Evolutionary conservation across 139 green algal genomes (phyloP).

Genomic region (Medakamo hakoo): DNA sequence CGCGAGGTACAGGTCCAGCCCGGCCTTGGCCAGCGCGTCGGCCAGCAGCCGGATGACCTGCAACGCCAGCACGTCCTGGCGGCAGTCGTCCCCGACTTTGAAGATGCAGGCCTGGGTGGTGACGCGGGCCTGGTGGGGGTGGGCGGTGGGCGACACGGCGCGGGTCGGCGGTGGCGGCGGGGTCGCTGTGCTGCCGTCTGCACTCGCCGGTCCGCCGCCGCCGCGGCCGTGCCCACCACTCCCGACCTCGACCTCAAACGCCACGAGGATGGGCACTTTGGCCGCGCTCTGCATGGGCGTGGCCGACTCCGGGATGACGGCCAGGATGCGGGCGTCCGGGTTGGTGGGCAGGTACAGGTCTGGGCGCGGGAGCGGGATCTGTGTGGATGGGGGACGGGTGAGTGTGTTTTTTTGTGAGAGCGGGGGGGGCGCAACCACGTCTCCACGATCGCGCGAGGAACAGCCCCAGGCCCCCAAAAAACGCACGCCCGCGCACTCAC

Average conservation of each 20-base stretch:
- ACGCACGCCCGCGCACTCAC: too few relatives aligned
- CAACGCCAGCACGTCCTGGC: conserved; percentile 92
- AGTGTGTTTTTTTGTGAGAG: too few relatives aligned
- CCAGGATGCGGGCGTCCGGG: conserved; percentile 43
- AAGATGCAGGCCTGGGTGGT: conserved; percentile 64
- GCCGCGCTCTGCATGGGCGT: conserved; percentile 60
- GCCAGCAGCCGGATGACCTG: conserved; percentile 75
- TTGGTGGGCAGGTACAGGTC: conserved; percentile 89
- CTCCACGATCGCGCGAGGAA: too few relatives aligned
- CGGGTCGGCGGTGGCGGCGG: too few relatives aligned
- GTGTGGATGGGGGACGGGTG: too few relatives aligned
- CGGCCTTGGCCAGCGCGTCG: conserved; percentile 44
- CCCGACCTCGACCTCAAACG: conserved; percentile 54
- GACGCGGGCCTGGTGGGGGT: too few relatives aligned
- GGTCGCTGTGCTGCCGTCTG: not conserved
- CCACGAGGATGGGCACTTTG: conserved; percentile 80
- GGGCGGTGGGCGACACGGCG: not conserved
- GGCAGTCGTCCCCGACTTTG: conserved; percentile 90
- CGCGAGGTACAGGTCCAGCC: conserved; percentile 69
- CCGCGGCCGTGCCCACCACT: conserved; percentile 2
- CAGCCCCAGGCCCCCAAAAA: too few relatives aligned
- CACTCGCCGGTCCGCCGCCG: conserved; percentile 2
- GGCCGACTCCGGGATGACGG: conserved; percentile 37
- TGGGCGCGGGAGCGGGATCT: conserved; percentile 16
- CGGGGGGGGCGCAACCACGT: too few relatives aligned